Percentiles rank a stretch among this genome's conserved stretches.
Conservation (phyloP, 2,329 filamentous ascomycete genomes). For the Trichoderma sp. region DNA sequence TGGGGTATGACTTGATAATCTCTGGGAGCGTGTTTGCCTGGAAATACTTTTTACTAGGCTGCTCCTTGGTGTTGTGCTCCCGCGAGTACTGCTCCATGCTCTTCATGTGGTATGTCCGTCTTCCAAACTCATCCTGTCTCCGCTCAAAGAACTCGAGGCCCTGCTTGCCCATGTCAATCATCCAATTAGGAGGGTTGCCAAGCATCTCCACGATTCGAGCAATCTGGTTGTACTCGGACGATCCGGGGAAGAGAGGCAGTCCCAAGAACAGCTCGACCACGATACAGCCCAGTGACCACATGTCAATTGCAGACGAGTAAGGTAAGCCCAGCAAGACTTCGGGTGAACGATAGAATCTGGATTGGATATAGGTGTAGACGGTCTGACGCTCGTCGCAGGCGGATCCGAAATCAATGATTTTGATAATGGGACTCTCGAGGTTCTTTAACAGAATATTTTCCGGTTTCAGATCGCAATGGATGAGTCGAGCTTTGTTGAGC, state of each 20-base stretch:
- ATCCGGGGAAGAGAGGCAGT: conserved; percentile 91
- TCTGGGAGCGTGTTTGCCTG: conserved; percentile 91
- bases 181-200: conserved; percentile 94
- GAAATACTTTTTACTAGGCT: conserved; percentile 99
- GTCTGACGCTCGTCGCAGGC: conserved; percentile 98
- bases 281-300: conserved; percentile 99
- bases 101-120: conserved; percentile 89
- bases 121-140: conserved; percentile 84
- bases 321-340: conserved; percentile 94
- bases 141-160: conserved; percentile 98
- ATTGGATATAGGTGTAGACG: conserved; percentile 99
- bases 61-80: conserved; percentile 95
- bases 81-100: conserved; percentile 97
- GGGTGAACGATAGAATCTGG: conserved; percentile 94
- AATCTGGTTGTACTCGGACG: conserved; percentile 98
- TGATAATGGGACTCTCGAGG: conserved; percentile 97
- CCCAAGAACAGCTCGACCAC: conserved; percentile 97
- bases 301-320: conserved; percentile 98
- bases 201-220: conserved; percentile 98
- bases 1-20: conserved; percentile 96
- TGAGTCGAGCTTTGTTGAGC: conserved; percentile 92
- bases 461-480: conserved; percentile 97
- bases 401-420: conserved; percentile 99
- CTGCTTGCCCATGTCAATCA: conserved; percentile 99
- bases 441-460: conserved; percentile 98